phyloP scores from a whole-genome alignment of 352 stramenopile species.

The Globisporangium sylvaticum region DNA sequence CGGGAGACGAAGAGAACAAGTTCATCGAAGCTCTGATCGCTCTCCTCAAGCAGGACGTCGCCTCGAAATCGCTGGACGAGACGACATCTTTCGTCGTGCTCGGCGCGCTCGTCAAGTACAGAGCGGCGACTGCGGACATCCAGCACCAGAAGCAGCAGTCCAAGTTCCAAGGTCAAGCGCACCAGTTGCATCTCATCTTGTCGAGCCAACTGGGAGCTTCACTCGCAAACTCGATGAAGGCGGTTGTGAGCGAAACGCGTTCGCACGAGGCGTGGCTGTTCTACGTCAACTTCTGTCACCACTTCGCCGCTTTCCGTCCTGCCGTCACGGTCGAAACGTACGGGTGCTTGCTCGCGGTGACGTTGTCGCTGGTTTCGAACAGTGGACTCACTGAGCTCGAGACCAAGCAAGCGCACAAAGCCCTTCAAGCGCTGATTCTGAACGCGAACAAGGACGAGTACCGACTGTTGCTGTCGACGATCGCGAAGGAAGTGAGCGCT shows the following conservation, averaged over 20 bases:
- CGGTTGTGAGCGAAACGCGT: slow-evolving; percentile 20
- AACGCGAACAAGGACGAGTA: slow-evolving; percentile 74
- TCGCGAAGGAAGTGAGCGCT: slow-evolving; percentile 49
- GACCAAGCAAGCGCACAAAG: not conserved
- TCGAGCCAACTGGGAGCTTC: slow-evolving; percentile 25
- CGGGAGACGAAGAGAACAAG: slow-evolving; percentile 21
- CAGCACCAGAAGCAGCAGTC: slow-evolving; percentile 14
- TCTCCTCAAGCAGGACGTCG: slow-evolving; percentile 16
- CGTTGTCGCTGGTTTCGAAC: slow-evolving; percentile 27
- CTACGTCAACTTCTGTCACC: slow-evolving; percentile 48
- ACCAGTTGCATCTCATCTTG: slow-evolving; percentile 6
- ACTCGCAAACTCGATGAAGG: slow-evolving; percentile 46
- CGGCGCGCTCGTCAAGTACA: slow-evolving; percentile 51
- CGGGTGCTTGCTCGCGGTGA: slow-evolving; percentile 56
- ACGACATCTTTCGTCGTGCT: slow-evolving; percentile 41
- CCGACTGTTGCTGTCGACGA: slow-evolving; percentile 49
- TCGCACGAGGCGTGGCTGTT: slow-evolving; percentile 39
- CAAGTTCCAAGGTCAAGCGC: slow-evolving; percentile 1
- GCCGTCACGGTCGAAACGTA: slow-evolving; percentile 52
- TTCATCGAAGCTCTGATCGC: slow-evolving; percentile 32
- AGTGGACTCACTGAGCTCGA: not conserved
- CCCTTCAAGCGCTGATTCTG: slow-evolving; percentile 42
- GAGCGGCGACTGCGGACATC: slow-evolving; percentile 24
- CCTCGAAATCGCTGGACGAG: slow-evolving; percentile 16
- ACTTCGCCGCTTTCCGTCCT: slow-evolving; percentile 43